phyloP scores from a whole-genome alignment of 441 rosid genomes.

The Raphanus hybrid region DNA sequence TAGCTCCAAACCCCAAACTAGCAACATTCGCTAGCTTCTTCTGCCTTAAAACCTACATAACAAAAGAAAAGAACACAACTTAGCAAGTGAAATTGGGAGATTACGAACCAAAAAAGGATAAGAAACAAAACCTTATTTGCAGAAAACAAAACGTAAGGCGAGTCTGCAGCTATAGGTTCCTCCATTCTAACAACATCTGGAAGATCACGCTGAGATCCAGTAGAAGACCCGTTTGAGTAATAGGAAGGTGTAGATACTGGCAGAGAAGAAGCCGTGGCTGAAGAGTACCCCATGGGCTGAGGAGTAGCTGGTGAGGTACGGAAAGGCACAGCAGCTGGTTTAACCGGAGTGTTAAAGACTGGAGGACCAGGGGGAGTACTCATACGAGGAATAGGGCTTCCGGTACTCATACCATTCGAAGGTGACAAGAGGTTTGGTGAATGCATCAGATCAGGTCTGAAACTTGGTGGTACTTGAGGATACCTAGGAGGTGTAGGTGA shows the following conservation, averaged over 20 bases:
- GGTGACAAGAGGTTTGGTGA: conserved; percentile 61
- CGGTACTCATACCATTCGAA: conserved; percentile 65
- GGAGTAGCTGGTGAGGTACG: conserved; percentile 91
- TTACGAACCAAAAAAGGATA: conserved; percentile 21
- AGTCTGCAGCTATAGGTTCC: conserved; percentile 56
- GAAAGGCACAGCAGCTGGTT: conserved; percentile 96
- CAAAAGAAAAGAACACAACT: background rate
- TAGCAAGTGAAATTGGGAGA: background rate
- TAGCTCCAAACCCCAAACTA: conserved; percentile 94
- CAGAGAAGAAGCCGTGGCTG: conserved; percentile 60
- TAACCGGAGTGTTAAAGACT: conserved; percentile 86
- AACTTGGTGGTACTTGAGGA: conserved; percentile 54
- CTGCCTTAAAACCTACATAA: conserved; percentile 76
- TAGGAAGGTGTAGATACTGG: conserved; percentile 87
- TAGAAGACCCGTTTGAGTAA: conserved; percentile 74
- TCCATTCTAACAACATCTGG: conserved; percentile 53
- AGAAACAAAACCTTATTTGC: conserved; percentile 72
- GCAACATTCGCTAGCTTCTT: conserved; percentile 86
- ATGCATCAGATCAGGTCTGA: conserved; percentile 67
- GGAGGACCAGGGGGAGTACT: conserved; percentile 99
- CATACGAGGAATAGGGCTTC: conserved; percentile 72
- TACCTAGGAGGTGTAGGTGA: conserved; percentile 68
- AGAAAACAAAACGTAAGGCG: conserved; percentile 77
- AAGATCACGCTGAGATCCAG: conserved; percentile 62
- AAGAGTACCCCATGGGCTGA: conserved; percentile 85